phyloP scores from a whole-genome alignment of 2,329 filamentous ascomycete genomes.

The Knufia fluminis region DNA sequence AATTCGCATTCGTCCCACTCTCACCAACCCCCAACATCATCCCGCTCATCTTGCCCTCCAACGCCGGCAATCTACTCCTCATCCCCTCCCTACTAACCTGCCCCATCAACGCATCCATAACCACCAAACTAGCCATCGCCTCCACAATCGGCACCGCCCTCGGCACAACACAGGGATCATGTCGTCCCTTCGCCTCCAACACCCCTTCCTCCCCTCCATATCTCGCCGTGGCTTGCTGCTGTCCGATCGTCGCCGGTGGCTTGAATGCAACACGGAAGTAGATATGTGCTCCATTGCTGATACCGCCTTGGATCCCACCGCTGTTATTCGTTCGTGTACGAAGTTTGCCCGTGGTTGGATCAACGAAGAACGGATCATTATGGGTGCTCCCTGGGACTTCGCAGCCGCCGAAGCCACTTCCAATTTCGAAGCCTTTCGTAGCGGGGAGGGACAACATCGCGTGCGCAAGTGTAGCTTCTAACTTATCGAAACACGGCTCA shows the following conservation, averaged over 20 bases:
- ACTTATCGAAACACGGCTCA: slow-evolving; percentile 91
- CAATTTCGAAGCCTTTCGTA: slow-evolving; percentile 91
- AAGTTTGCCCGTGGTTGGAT: slow-evolving; percentile 45
- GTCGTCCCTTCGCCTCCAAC: slow-evolving; percentile 82
- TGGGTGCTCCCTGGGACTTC: slow-evolving; percentile 80
- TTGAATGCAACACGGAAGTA: slow-evolving; percentile 96
- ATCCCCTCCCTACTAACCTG: slow-evolving; percentile 57
- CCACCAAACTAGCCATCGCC: slow-evolving; percentile 77
- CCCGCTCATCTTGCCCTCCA: slow-evolving; percentile 8
- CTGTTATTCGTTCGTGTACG: slow-evolving; percentile 91
- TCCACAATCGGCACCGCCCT: slow-evolving; percentile 66
- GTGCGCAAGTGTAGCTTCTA: slow-evolving; percentile 83
- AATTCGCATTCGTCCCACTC: slow-evolving; percentile 16
- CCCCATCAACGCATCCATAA: slow-evolving; percentile 79
- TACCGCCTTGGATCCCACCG: slow-evolving; percentile 89
- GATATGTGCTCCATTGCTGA: slow-evolving; percentile 84
- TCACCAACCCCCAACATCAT: slow-evolving; percentile 15
- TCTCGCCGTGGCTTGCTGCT: slow-evolving; percentile 72
- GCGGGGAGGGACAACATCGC: slow-evolving; percentile 94
- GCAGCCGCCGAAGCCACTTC: slow-evolving; percentile 81
- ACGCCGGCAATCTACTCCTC: slow-evolving; percentile 21
- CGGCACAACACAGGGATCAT: slow-evolving; percentile 88
- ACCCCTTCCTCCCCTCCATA: slow-evolving; percentile 70
- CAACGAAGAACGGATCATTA: slow-evolving; percentile 75
- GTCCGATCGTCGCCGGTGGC: slow-evolving; percentile 83